A percentile compares a stretch with the other conserved stretches of the same genome.
Evolutionary conservation across 2,329 filamentous ascomycete species (phyloP).

Genomic region (Beauveria sp.): DNA sequence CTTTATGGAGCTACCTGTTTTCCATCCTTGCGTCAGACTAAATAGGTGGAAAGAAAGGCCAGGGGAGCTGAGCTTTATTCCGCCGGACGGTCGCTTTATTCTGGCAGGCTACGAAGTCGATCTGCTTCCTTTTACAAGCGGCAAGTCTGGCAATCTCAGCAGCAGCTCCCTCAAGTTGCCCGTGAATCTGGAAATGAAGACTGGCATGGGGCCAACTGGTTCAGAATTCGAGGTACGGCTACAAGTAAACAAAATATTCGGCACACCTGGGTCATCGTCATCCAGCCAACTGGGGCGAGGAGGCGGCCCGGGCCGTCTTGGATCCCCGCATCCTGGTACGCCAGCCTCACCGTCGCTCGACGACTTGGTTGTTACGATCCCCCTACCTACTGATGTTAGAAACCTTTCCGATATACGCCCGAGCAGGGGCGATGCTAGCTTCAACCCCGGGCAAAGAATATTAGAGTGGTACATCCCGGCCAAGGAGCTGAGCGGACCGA

Average conservation of each 20-base stretch:
- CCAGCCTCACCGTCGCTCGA: conserved; percentile 59
- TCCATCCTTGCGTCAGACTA: conserved; percentile 89
- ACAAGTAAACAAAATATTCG: conserved; percentile 59
- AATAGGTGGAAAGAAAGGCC: conserved; percentile 84
- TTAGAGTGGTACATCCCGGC: conserved; percentile 79
- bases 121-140: conserved; percentile 63
- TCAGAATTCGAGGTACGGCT: conserved; percentile 86
- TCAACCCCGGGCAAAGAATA: conserved; percentile 61
- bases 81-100: conserved; percentile 89
- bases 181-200: conserved; percentile 72
- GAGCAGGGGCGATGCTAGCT: conserved; percentile 75
- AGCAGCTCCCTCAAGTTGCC: conserved; percentile 69
- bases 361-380: conserved; percentile 69
- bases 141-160: conserved; percentile 45
- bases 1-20: conserved; percentile 81
- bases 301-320: conserved; percentile 31
- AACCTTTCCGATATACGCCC: conserved; percentile 78
- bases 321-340: conserved; percentile 42
- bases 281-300: conserved; percentile 32
- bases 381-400: conserved; percentile 69
- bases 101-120: conserved; percentile 93
- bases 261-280: conserved; percentile 27
- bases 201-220: conserved; percentile 64
- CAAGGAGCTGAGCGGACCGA: conserved; percentile 64
- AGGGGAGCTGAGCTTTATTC: conserved; percentile 90